Conservation (phyloP, 495 filamentous ascomycete species). For the Neurospora sp. region DNA sequence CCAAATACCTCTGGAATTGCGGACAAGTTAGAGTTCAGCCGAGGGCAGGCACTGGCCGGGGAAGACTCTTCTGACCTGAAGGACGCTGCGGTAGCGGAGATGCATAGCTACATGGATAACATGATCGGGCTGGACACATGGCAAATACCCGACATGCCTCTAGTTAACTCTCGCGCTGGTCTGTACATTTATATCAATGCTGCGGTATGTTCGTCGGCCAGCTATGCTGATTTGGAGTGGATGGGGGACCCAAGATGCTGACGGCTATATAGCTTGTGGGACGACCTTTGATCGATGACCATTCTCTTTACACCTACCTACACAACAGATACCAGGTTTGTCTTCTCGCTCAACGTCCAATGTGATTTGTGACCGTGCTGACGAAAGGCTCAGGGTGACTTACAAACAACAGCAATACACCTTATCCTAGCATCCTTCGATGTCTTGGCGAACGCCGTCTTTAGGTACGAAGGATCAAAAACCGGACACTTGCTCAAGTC, state of each 20-base stretch:
- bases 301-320: conserved; percentile 64
- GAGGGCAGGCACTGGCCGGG: conserved; percentile 37
- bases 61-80: conserved; percentile 37
- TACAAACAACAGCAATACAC: conserved; percentile 63
- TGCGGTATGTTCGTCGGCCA: conserved; percentile 44
- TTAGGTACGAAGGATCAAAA: conserved; percentile 61
- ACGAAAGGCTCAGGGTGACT: conserved; percentile 47
- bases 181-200: conserved; percentile 89
- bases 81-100: conserved; percentile 31
- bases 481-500: conserved; percentile 74
- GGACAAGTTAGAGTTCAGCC: conserved; percentile 39
- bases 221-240: not conserved
- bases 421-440: conserved; percentile 84
- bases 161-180: conserved; percentile 72
- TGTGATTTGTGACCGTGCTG: not conserved
- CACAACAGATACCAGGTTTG: conserved; percentile 59
- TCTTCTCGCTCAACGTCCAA: not conserved
- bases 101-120: conserved; percentile 43
- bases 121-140: conserved; percentile 44
- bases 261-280: conserved; percentile 55
- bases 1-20: conserved; percentile 34
- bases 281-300: conserved; percentile 75
- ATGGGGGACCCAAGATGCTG: conserved; percentile 16
- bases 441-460: conserved; percentile 74
- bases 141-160: conserved; percentile 54